These are phyloP conservation scores for Mallotus japonicus DNA, from an alignment of 441 rosid species.

Conservation along the genomic window DNA sequence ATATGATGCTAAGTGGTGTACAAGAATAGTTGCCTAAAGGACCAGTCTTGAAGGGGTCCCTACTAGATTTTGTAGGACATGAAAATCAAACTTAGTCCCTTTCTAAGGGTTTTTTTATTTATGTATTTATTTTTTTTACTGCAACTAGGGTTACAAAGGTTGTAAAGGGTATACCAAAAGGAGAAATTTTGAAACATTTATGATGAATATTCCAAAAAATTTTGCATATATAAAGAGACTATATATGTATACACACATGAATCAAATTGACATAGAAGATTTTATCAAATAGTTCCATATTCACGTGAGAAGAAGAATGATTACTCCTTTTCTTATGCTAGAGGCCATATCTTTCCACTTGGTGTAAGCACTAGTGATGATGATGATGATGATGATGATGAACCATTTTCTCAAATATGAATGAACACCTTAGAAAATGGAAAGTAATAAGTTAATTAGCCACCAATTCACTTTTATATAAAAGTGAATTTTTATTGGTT, in stretches of 20 bases:
- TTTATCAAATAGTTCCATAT: background rate
- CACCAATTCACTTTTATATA: too few relatives aligned
- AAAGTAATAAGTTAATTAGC: too few relatives aligned
- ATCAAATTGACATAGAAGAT: background rate
- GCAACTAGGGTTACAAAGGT: slow-evolving; percentile 16
- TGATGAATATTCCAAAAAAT: background rate
- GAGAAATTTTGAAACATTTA: slow-evolving; percentile 18
- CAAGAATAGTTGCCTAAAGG: slow-evolving; percentile 22
- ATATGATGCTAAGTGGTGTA: slow-evolving; percentile 15
- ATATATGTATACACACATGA: background rate
- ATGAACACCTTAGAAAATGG: too few relatives aligned
- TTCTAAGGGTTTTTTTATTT: background rate
- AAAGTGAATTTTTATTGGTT: too few relatives aligned
- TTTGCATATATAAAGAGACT: too few relatives aligned
- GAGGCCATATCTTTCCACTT: background rate
- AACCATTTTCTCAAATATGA: too few relatives aligned
- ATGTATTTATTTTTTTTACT: background rate
- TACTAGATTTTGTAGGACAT: slow-evolving; percentile 26
- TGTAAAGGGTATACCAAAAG: slow-evolving; percentile 17
- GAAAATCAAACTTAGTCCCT: slow-evolving; percentile 10
- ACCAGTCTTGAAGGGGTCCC: slow-evolving; percentile 13
- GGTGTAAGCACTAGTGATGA: background rate
- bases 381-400: too few relatives aligned
- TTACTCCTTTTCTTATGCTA: too few relatives aligned
- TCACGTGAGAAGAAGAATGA: background rate